Conservation (phyloP, 305 asterid genomes). For the Solanum chacoense region DNA sequence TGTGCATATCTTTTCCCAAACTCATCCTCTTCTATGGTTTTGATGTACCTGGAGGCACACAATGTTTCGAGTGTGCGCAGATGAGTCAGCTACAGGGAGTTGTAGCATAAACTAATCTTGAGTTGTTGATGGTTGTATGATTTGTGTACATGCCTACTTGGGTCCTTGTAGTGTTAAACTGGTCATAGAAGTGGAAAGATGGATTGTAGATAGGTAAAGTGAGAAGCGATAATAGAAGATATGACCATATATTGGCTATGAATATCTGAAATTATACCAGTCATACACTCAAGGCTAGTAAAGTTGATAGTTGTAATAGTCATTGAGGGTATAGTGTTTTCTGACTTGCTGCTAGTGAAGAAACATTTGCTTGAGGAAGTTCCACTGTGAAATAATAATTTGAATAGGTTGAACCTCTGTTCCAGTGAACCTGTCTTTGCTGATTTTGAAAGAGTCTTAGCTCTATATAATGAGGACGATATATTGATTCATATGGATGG, state of each 20-base stretch:
- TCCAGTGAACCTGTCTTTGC: not conserved
- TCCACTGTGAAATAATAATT: not conserved
- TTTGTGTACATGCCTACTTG: not conserved
- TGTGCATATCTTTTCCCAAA: not conserved
- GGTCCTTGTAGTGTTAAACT: not conserved
- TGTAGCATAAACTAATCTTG: not conserved
- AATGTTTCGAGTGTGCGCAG: not conserved
- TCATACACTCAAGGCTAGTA: not conserved
- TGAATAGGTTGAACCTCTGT: not conserved
- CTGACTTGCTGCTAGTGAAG: not conserved
- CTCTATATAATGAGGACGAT: not conserved
- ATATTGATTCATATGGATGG: not conserved
- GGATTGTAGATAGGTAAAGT: not conserved
- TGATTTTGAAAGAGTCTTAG: not conserved
- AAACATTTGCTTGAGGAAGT: not conserved
- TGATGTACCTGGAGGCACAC: not conserved
- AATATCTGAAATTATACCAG: not conserved
- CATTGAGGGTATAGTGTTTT: not conserved
- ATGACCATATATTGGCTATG: not conserved
- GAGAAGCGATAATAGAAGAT: not conserved
- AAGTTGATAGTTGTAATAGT: not conserved
- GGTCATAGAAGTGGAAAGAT: not conserved
- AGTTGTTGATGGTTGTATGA: not conserved
- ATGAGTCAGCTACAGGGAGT: not conserved
- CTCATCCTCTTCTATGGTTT: not conserved